These are phyloP conservation scores for Rutidosis leptorrhynchoides DNA, from an alignment of 129 eudicot genomes.

Conservation along the genomic window DNA sequence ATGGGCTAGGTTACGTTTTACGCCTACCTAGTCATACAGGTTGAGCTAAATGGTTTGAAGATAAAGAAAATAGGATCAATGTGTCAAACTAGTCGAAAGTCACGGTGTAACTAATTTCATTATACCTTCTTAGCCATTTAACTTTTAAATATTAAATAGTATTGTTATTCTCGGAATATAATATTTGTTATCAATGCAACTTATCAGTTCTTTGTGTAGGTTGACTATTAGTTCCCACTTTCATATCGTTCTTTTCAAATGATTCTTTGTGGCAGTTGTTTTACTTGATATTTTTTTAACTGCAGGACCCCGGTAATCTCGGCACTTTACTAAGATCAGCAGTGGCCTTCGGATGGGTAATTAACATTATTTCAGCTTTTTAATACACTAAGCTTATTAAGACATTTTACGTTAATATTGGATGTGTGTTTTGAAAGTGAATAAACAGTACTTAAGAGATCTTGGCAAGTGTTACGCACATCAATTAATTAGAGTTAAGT, in stretches of 20 bases:
- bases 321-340: constrained; percentile 94
- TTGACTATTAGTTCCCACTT: too few species aligned
- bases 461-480: too few species aligned
- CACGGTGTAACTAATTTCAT: neutral
- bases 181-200: neutral
- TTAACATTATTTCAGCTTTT: constrained; percentile 11
- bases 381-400: neutral
- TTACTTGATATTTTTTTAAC: constrained; percentile 22
- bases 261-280: constrained; percentile 17
- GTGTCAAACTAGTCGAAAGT: neutral
- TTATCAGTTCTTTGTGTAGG: too few species aligned
- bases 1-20: neutral
- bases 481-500: too few species aligned
- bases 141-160: too few species aligned
- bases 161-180: neutral
- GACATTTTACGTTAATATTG: neutral
- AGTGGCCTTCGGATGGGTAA: constrained; percentile 86
- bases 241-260: neutral
- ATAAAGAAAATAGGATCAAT: neutral
- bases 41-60: neutral
- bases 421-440: neutral
- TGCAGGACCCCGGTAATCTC: constrained; percentile 98
- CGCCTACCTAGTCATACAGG: neutral
- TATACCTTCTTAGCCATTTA: neutral
- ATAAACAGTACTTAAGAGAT: neutral